Evolutionary conservation across 306 rosid genomes (phyloP), one percentile per base, ranked within the genome.

Genomic region (Amphicarpaea edgeworthii): DNA sequence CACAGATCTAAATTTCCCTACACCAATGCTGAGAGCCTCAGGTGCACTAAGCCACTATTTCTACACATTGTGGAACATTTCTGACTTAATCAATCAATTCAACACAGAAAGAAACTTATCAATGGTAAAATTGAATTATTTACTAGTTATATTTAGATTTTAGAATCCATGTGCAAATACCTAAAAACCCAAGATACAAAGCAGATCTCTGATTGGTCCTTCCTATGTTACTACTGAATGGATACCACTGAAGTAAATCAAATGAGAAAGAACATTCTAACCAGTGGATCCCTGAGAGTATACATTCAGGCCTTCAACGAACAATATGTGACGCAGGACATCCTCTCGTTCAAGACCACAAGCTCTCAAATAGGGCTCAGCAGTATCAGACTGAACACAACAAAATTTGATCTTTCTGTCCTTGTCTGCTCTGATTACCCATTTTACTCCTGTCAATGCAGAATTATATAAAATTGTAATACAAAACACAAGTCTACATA

Each of bases 361-460:
- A 24, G 84, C 72, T 53, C 70, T 82, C 87, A 93, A 66, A 77
- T 90, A 93, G 37, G 93, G 93, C 70, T 83, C 91, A 53, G 94
- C 98, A 53, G 87, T 72, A 73, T 86, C 66, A 30, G 96, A 93
- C 77, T 88, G 94, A 71, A 93, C 79, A 11, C 91, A 87, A 34
- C 95, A 93, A 76, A 89, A 93, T 60, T 90, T 90, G 81, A 93
- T 87, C 78, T 82, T 90, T 77, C 64, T 86, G 46, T 93, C 50
- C 77, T 80, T 89, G 81, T 93, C 96, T 3, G 83, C 88, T 66
- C 69, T 61, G 73, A 90, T 87, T 42, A 93, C 83, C 88, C 90
- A 90, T 81, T 88, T 93, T 76, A 88, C 96, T 45, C 94, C 91
- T 88, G 82, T 59, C 67, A 58, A 71, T 55, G 72, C 53, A 75